A percentile compares a stretch with the other conserved stretches of the same genome.
Evolutionary conservation across 306 rosid species (phyloP).

Genomic region (Rosa persica): DNA sequence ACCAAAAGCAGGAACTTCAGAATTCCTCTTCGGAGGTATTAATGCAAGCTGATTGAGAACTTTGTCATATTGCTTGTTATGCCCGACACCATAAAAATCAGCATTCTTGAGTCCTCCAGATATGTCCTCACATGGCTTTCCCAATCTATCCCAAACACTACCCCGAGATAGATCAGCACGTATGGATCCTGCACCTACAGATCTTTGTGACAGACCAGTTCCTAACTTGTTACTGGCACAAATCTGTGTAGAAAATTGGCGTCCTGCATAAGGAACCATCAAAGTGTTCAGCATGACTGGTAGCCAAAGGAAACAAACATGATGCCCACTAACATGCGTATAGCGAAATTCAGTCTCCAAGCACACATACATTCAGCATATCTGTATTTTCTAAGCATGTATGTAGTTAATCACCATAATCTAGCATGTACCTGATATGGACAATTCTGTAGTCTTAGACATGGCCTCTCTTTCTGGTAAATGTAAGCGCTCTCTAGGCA

Average conservation of each 20-base stretch:
- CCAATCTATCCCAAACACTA: slow-evolving; percentile 36
- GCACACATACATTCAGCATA: background rate
- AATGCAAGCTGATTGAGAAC: background rate
- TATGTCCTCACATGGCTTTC: slow-evolving; percentile 26
- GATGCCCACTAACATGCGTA: background rate
- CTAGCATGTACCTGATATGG: slow-evolving; percentile 12
- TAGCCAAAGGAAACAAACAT: background rate
- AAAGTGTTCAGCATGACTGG: background rate
- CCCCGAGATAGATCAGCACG: slow-evolving; percentile 1
- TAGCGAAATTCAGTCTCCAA: background rate
- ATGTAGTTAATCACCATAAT: background rate
- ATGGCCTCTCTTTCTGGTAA: slow-evolving; percentile 9
- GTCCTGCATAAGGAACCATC: slow-evolving; percentile 21
- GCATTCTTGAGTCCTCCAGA: background rate
- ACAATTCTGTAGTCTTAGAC: background rate
- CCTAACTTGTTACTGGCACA: slow-evolving; percentile 6
- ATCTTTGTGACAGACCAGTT: slow-evolving; percentile 1
- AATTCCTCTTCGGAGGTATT: background rate
- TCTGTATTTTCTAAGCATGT: background rate
- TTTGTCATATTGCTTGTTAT: background rate
- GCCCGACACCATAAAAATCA: slow-evolving; percentile 7
- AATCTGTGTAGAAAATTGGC: background rate
- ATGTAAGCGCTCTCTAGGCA: slow-evolving; percentile 14
- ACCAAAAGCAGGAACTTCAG: slow-evolving; percentile 10
- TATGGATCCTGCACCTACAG: background rate